These are phyloP conservation scores for Rhizophlyctis rosea DNA, from an alignment of 192 early-diverging fungal genomes.

Conservation along the genomic window DNA sequence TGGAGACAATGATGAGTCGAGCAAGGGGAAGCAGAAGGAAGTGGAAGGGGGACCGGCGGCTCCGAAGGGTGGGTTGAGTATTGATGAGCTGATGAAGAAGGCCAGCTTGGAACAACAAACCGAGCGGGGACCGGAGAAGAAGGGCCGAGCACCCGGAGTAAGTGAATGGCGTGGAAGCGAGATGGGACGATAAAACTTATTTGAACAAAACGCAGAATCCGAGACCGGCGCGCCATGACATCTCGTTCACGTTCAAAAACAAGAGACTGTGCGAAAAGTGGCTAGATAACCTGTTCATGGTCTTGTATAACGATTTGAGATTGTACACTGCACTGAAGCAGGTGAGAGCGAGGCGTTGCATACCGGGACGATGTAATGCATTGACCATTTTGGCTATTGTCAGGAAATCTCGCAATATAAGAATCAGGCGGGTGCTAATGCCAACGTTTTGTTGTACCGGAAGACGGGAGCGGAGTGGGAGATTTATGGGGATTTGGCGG, in stretches of 20 bases:
- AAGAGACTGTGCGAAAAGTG: conserved; percentile 99
- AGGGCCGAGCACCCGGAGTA: conserved; percentile 20
- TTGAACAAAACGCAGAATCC: conserved; percentile 32
- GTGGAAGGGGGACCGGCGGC: background rate
- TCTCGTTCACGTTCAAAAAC: conserved; percentile 76
- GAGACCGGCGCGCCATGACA: conserved; percentile 21
- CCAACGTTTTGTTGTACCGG: conserved; percentile 69
- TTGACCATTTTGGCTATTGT: conserved; percentile 4
- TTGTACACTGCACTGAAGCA: conserved; percentile 89
- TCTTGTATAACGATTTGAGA: conserved; percentile 94
- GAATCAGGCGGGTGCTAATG: conserved; percentile 47
- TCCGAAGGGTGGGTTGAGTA: conserved; percentile 29
- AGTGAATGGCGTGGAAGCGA: conserved; percentile 18
- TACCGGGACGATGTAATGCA: conserved; percentile 17
- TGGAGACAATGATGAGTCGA: conserved; percentile 19
- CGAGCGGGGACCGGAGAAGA: conserved; percentile 12
- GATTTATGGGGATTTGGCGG: conserved; percentile 87
- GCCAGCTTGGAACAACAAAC: conserved; percentile 22
- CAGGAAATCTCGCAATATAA: conserved; percentile 76
- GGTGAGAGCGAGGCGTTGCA: conserved; percentile 19
- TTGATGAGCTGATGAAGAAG: conserved; percentile 47
- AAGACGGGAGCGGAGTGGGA: conserved; percentile 99
- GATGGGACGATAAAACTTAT: conserved; percentile 8
- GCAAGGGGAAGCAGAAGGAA: conserved; percentile 9
- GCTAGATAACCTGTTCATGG: conserved; percentile 99